Evolutionary conservation across 23 red algal genomes (phyloP).

Genomic region (Gracilaria domingensis): DNA sequence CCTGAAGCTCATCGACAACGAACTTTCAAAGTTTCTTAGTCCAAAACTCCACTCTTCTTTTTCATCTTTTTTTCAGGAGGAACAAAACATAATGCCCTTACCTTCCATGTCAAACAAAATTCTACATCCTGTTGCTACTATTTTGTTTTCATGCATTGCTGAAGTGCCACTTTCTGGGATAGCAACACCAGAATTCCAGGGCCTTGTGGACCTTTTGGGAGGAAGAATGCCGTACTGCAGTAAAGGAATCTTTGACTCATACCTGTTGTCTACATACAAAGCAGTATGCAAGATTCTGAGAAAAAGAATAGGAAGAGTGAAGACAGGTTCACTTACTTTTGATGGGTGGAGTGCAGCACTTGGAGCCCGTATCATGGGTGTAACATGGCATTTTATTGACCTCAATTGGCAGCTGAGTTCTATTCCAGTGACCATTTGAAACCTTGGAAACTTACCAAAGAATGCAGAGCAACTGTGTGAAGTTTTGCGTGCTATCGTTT

Average conservation of each 20-base stretch:
- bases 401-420: too few species aligned
- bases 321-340: neutral
- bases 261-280: neutral
- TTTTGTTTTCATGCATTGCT: constrained; percentile 1
- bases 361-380: constrained; percentile 18
- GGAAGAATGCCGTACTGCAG: neutral
- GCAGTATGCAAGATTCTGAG: neutral
- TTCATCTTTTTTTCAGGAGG: too few species aligned
- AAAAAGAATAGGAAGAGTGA: neutral
- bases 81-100: too few species aligned
- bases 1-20: too few species aligned
- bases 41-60: too few species aligned
- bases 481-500: neutral
- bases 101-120: too few species aligned
- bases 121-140: too few species aligned
- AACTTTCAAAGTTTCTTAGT: too few species aligned
- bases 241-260: neutral
- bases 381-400: too few species aligned
- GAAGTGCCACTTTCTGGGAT: neutral
- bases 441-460: neutral
- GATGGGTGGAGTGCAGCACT: constrained; percentile 35
- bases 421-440: neutral
- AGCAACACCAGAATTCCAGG: neutral
- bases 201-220: constrained; percentile 1
- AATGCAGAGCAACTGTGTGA: neutral